Evolutionary conservation across 2,329 filamentous ascomycete genomes (phyloP).

Genomic region (Trichoderma endophyticum): DNA sequence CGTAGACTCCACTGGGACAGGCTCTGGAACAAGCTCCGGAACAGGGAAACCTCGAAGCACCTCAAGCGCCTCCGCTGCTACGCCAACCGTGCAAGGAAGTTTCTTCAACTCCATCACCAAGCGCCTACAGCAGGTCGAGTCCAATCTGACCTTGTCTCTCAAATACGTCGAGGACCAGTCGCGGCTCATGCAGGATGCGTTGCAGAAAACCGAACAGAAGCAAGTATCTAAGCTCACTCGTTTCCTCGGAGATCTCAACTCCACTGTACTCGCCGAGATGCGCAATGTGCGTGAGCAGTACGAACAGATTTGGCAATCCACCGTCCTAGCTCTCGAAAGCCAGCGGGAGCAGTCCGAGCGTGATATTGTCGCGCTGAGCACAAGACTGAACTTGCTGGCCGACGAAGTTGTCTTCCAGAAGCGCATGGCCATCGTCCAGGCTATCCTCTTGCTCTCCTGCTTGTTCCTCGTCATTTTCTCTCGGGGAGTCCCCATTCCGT

Average conservation of each 20-base stretch:
- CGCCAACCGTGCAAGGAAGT: slow-evolving; percentile 88
- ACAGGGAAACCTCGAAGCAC: slow-evolving; percentile 25
- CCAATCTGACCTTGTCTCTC: slow-evolving; percentile 86
- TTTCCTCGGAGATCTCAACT: slow-evolving; percentile 83
- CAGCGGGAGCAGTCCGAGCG: slow-evolving; percentile 81
- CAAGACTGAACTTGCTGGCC: slow-evolving; percentile 81
- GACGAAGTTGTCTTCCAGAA: slow-evolving; percentile 88
- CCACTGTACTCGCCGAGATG: slow-evolving; percentile 78
- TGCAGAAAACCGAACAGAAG: slow-evolving; percentile 80
- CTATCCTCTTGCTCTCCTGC: slow-evolving; percentile 79
- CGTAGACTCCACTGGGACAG: neutral
- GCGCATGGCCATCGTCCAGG: slow-evolving; percentile 89
- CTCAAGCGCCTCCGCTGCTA: slow-evolving; percentile 31
- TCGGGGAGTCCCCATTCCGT: slow-evolving; percentile 43
- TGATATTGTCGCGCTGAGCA: slow-evolving; percentile 78
- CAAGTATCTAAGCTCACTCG: slow-evolving; percentile 78
- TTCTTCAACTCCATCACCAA: slow-evolving; percentile 98
- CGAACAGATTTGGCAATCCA: slow-evolving; percentile 95
- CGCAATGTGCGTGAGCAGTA: slow-evolving; percentile 78
- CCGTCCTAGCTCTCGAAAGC: slow-evolving; percentile 83
- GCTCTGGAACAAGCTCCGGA: neutral
- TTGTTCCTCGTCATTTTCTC: slow-evolving; percentile 84
- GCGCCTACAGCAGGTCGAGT: slow-evolving; percentile 83
- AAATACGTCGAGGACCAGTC: slow-evolving; percentile 98
- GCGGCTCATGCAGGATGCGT: slow-evolving; percentile 80